Percentiles rank a stretch among this genome's conserved stretches.
These are phyloP conservation scores for Yamadazyma olivae DNA, from an alignment of 805 yeast genomes.

Conservation along the genomic window DNA sequence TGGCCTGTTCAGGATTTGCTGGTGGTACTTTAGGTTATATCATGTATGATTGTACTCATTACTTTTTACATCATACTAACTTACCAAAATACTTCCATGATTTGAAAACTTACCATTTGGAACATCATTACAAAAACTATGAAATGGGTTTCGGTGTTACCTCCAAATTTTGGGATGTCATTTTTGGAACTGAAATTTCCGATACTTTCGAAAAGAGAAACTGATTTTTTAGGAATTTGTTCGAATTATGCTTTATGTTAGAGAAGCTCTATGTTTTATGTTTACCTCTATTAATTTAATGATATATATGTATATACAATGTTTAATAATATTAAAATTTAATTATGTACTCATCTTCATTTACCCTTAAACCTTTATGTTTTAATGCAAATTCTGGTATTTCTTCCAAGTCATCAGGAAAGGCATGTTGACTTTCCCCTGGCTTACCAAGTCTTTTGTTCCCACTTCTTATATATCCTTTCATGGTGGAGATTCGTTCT, in stretches of 20 bases:
- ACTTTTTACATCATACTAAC: conserved; percentile 83
- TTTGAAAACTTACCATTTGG: conserved; percentile 87
- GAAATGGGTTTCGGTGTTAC: conserved; percentile 98
- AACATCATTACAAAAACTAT: conserved; percentile 96
- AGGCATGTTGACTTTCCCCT: background rate
- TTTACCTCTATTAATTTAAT: background rate
- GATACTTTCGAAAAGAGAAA: conserved; percentile 44
- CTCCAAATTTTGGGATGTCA: conserved; percentile 87
- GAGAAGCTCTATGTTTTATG: background rate
- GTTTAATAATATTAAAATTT: conserved; percentile 2
- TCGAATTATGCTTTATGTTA: no score
- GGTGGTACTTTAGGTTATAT: conserved; percentile 96
- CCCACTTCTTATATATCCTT: conserved; percentile 6
- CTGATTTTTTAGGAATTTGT: conserved; percentile 8
- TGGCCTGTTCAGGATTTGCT: conserved; percentile 90
- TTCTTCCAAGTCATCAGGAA: background rate
- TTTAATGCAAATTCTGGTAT: conserved; percentile 8
- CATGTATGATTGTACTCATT: conserved; percentile 90
- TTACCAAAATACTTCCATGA: conserved; percentile 76
- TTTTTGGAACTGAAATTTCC: conserved; percentile 78
- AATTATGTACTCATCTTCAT: conserved; percentile 8
- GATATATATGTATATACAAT: background rate
- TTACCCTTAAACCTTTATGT: conserved; percentile 9
- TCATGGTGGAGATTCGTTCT: conserved; percentile 8
- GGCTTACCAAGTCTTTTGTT: background rate